Conservation (phyloP, 208 protist species). For the Wallacemonas rigidus region DNA sequence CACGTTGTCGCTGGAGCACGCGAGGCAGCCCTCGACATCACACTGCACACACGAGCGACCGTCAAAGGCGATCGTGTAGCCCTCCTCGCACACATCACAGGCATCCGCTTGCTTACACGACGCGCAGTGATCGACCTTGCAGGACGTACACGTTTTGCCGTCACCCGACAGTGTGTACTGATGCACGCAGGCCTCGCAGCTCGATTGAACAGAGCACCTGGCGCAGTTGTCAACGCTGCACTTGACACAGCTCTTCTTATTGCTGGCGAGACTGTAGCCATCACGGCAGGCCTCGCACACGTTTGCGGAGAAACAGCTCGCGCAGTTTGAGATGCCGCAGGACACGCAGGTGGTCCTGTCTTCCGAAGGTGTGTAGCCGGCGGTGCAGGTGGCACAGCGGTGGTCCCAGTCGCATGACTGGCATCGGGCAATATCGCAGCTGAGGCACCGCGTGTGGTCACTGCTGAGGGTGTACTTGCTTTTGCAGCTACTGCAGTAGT, state of each 20-base stretch:
- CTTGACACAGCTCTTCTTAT: background rate
- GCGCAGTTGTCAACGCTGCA: conserved; percentile 10
- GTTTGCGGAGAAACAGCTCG: conserved; percentile 15
- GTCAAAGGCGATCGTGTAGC: conserved; percentile 4
- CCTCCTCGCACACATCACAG: background rate
- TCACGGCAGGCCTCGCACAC: background rate
- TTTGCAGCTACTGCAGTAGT: conserved; percentile 9
- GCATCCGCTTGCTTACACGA: conserved; percentile 1
- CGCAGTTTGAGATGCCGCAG: conserved; percentile 1
- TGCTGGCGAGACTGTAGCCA: conserved; percentile 6
- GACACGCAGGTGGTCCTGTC: conserved; percentile 6
- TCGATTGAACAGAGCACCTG: background rate
- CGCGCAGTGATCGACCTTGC: conserved; percentile 7
- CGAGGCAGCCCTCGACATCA: conserved; percentile 10
- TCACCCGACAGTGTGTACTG: conserved; percentile 17
- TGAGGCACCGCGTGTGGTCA: background rate
- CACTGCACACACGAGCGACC: conserved; percentile 13
- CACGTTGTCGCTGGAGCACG: conserved; percentile 14
- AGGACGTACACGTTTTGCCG: conserved; percentile 5
- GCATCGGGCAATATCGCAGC: background rate
- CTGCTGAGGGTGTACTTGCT: conserved; percentile 3
- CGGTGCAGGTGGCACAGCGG: conserved; percentile 9
- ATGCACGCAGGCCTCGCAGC: background rate
- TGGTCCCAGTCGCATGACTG: conserved; percentile 14
- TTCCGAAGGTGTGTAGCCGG: conserved; percentile 12